A percentile compares a stretch with the other conserved stretches of the same genome.
Evolutionary conservation across 192 early-diverging fungal genomes (phyloP).

Genomic region (Martensiomyces pterosporus): DNA sequence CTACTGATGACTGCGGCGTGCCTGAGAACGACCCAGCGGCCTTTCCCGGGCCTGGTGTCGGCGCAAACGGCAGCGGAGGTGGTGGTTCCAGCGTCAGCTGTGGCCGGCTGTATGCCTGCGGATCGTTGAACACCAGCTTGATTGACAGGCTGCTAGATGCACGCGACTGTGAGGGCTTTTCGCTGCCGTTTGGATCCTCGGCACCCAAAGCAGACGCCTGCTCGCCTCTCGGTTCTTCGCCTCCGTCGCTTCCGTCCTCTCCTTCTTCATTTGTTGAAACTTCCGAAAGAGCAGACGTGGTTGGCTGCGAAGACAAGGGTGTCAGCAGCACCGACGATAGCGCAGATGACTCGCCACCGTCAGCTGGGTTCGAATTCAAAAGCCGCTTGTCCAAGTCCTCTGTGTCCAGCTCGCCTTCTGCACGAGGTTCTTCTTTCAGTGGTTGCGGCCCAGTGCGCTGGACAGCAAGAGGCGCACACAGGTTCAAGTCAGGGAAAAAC

Average conservation of each 20-base stretch:
- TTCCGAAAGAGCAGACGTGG: no score
- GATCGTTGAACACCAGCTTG: slow-evolving; percentile 32
- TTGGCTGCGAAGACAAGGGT: neutral
- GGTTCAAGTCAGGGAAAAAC: slow-evolving; percentile 77
- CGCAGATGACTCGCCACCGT: neutral
- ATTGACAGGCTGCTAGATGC: slow-evolving; percentile 36
- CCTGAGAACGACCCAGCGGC: slow-evolving; percentile 24
- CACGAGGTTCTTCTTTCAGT: no score
- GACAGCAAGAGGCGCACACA: slow-evolving; percentile 20
- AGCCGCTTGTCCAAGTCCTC: no score
- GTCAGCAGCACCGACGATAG: neutral
- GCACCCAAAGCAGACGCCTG: no score
- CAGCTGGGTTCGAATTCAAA: no score
- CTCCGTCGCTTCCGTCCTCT: no score
- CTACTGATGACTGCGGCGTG: slow-evolving; percentile 40
- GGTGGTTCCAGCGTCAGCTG: slow-evolving; percentile 1
- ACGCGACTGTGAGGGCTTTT: slow-evolving; percentile 8
- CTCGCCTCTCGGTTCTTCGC: no score
- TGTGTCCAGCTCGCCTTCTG: no score
- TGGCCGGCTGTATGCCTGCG: no score
- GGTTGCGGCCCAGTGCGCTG: no score
- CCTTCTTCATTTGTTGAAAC: no score
- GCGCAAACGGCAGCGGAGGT: slow-evolving; percentile 10
- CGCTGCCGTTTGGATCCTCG: no score
- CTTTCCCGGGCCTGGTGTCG: slow-evolving; percentile 20